Evolutionary conservation across 305 asterid genomes (phyloP).

Genomic region (Solanum aculeatissimum): DNA sequence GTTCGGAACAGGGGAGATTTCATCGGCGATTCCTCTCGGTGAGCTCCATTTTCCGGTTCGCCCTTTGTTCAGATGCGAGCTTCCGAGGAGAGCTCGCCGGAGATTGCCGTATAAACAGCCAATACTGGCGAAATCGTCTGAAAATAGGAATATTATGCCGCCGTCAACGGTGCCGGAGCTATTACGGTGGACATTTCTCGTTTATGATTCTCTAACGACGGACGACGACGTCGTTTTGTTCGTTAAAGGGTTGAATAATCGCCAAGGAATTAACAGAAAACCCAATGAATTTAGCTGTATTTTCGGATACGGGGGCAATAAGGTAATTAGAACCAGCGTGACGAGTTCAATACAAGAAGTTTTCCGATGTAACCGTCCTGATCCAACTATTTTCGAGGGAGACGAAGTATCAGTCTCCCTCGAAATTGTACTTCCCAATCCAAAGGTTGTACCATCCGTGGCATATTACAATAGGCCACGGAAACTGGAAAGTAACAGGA

Average conservation of each 20-base stretch:
- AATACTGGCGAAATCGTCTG: constrained; percentile 6
- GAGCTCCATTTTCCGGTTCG: constrained; percentile 38
- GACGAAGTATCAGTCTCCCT: constrained; percentile 29
- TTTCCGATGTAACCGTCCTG: constrained; percentile 66
- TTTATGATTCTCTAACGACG: constrained; percentile 62
- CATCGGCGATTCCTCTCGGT: constrained; percentile 41
- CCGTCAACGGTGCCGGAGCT: constrained; percentile 11
- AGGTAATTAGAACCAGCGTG: constrained; percentile 46
- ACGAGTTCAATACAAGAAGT: constrained; percentile 73
- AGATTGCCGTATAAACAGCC: constrained; percentile 43
- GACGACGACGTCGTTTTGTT: constrained; percentile 60
- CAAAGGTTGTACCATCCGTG: constrained; percentile 52
- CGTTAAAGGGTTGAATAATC: constrained; percentile 57
- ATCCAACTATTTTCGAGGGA: not conserved
- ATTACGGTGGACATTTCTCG: constrained; percentile 38
- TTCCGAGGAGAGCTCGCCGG: constrained; percentile 40
- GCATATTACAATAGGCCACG: constrained; percentile 49
- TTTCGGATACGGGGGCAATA: constrained; percentile 26
- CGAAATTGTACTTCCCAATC: constrained; percentile 25
- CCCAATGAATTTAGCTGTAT: constrained; percentile 59
- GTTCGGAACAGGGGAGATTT: constrained; percentile 18
- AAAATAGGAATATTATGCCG: not conserved
- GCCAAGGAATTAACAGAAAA: constrained; percentile 49
- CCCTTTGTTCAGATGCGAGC: constrained; percentile 31
- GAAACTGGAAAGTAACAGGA: constrained; percentile 9